Evolutionary conservation across 768 basidiomycete genomes (phyloP).

Genomic region (Cytidiella melzeri): DNA sequence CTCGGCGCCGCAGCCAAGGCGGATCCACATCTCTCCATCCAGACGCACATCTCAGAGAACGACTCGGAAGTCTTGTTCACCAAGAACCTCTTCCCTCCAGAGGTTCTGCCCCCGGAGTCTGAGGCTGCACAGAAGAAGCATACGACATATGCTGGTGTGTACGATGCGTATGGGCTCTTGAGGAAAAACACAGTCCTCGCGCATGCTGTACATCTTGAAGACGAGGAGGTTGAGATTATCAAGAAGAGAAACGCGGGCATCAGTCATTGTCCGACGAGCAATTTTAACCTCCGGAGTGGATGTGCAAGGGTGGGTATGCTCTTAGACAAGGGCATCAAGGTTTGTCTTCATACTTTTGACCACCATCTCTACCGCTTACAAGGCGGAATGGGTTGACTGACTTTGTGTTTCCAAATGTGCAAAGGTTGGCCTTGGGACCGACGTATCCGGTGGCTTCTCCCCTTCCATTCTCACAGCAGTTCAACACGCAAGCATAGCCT

Average conservation of each 20-base stretch:
- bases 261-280: conserved; percentile 92
- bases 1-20: conserved; percentile 57
- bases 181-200: conserved; percentile 78
- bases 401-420: background rate
- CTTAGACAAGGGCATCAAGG: conserved; percentile 85
- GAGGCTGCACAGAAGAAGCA: conserved; percentile 1
- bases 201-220: conserved; percentile 77
- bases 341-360: conserved; percentile 25
- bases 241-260: conserved; percentile 62
- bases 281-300: conserved; percentile 87
- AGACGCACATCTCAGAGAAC: conserved; percentile 94
- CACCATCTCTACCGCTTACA: background rate
- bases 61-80: conserved; percentile 62
- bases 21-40: conserved; percentile 65
- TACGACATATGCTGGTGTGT: conserved; percentile 69
- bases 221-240: conserved; percentile 69
- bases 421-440: conserved; percentile 92
- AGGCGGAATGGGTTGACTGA: background rate
- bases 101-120: conserved; percentile 8
- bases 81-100: conserved; percentile 53
- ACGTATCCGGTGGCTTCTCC: conserved; percentile 83
- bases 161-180: conserved; percentile 74
- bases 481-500: conserved; percentile 71
- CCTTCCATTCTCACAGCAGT: conserved; percentile 73
- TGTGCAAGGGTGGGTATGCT: conserved; percentile 72